These are phyloP conservation scores for Peronospora belbahrii DNA, from an alignment of 352 stramenopile genomes.

Conservation along the genomic window DNA sequence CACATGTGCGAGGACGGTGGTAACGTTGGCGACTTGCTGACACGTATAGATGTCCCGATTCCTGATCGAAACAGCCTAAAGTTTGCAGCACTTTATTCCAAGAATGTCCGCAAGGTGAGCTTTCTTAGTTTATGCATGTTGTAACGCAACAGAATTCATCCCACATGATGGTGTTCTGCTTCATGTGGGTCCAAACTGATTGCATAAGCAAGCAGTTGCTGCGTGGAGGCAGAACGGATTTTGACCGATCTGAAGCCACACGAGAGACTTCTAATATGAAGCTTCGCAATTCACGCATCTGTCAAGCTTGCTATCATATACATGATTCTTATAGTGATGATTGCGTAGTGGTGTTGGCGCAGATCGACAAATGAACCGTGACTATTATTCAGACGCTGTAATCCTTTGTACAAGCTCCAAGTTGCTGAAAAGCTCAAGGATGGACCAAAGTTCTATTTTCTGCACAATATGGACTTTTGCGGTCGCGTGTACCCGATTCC, in stretches of 20 bases:
- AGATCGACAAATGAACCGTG: slow-evolving; percentile 79
- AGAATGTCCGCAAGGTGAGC: slow-evolving; percentile 71
- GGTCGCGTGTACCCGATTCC: slow-evolving; percentile 97
- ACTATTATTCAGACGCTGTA: slow-evolving; percentile 92
- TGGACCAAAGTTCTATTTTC: slow-evolving; percentile 96
- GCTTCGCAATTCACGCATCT: slow-evolving; percentile 28
- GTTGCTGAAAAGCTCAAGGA: slow-evolving; percentile 94
- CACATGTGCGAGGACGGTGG: slow-evolving; percentile 88
- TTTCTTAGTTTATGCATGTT: slow-evolving; percentile 7
- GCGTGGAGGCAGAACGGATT: slow-evolving; percentile 16
- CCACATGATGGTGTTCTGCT: slow-evolving; percentile 41
- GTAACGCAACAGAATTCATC: slow-evolving; percentile 77
- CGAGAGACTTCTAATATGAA: slow-evolving; percentile 15
- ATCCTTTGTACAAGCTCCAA: slow-evolving; percentile 93
- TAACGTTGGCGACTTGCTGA: slow-evolving; percentile 90
- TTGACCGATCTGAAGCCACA: slow-evolving; percentile 9
- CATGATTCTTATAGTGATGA: slow-evolving; percentile 4
- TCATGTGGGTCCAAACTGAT: slow-evolving; percentile 82
- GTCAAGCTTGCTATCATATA: not conserved
- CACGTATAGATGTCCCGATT: slow-evolving; percentile 49
- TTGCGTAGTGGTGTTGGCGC: slow-evolving; percentile 12
- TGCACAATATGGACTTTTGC: slow-evolving; percentile 99
- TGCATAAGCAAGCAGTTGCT: slow-evolving; percentile 58
- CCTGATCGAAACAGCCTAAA: slow-evolving; percentile 50
- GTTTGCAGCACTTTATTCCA: slow-evolving; percentile 57